These are phyloP conservation scores for Hypoxylon crocopeplum DNA, from an alignment of 495 filamentous ascomycete species.

Conservation along the genomic window DNA sequence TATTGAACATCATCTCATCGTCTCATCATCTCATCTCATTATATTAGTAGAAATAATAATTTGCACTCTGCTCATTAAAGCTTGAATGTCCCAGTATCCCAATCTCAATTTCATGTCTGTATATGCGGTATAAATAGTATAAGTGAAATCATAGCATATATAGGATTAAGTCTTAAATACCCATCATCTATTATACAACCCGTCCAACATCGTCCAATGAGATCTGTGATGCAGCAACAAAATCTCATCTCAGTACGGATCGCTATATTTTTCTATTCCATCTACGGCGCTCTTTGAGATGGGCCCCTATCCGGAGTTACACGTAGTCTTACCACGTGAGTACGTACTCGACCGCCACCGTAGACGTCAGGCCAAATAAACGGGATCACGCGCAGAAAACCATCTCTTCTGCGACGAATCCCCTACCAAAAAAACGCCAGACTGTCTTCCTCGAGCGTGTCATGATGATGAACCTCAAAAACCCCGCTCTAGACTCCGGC, in stretches of 20 bases:
- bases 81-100: too few relatives aligned
- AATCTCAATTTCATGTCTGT: too few relatives aligned
- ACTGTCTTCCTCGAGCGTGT: constrained; percentile 42
- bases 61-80: too few relatives aligned
- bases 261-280: constrained; percentile 29
- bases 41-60: too few relatives aligned
- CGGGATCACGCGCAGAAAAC: constrained; percentile 11
- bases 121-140: too few relatives aligned
- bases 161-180: constrained; percentile 23
- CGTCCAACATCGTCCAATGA: background rate
- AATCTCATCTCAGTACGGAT: constrained; percentile 7
- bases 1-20: too few relatives aligned
- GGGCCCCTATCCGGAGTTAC: constrained; percentile 8
- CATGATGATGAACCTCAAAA: constrained; percentile 34
- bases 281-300: constrained; percentile 5
- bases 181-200: constrained; percentile 24
- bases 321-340: constrained; percentile 14
- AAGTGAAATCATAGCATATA: constrained; percentile 3
- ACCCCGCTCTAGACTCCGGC: constrained; percentile 43
- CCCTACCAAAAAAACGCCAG: constrained; percentile 32
- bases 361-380: constrained; percentile 2
- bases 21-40: too few relatives aligned
- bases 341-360: constrained; percentile 2
- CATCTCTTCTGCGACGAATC: constrained; percentile 13
- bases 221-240: background rate